Evolutionary conservation across 352 stramenopile species (phyloP).

Genomic region (Globisporangium paddicum): DNA sequence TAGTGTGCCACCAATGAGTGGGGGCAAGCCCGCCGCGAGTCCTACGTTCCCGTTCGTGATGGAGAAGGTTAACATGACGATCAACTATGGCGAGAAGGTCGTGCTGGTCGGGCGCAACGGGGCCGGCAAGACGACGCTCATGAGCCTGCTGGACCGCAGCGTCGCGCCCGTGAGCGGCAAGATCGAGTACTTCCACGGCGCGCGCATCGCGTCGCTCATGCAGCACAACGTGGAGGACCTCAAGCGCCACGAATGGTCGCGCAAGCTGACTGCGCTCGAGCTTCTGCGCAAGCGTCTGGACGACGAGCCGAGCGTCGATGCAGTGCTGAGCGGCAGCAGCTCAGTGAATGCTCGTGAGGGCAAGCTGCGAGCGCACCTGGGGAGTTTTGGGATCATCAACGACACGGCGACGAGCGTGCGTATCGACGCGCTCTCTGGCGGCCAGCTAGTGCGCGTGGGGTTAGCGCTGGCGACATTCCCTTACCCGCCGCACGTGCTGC

Average conservation of each 20-base stretch:
- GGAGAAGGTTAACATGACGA: constrained; percentile 60
- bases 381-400: constrained; percentile 41
- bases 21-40: constrained; percentile 7
- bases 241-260: constrained; percentile 46
- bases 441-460: constrained; percentile 45
- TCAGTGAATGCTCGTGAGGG: constrained; percentile 21
- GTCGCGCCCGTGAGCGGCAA: constrained; percentile 46
- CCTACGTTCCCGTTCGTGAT: constrained; percentile 44
- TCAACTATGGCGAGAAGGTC: constrained; percentile 78
- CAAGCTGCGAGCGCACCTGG: constrained; percentile 39
- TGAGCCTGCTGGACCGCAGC: constrained; percentile 90
- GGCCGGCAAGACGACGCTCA: constrained; percentile 90
- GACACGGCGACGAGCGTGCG: constrained; percentile 27
- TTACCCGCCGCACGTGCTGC: constrained; percentile 87
- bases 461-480: constrained; percentile 57
- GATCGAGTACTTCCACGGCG: constrained; percentile 42
- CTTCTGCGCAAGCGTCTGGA: constrained; percentile 33
- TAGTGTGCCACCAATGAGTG: not conserved
- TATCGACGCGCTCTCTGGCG: constrained; percentile 37
- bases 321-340: not conserved
- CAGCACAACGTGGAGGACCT: constrained; percentile 63
- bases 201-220: constrained; percentile 47
- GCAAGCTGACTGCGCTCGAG: constrained; percentile 33
- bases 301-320: constrained; percentile 18
- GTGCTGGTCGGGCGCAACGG: constrained; percentile 86